Conservation (phyloP, 306 rosid genomes). For the Trichosanthes truncata region DNA sequence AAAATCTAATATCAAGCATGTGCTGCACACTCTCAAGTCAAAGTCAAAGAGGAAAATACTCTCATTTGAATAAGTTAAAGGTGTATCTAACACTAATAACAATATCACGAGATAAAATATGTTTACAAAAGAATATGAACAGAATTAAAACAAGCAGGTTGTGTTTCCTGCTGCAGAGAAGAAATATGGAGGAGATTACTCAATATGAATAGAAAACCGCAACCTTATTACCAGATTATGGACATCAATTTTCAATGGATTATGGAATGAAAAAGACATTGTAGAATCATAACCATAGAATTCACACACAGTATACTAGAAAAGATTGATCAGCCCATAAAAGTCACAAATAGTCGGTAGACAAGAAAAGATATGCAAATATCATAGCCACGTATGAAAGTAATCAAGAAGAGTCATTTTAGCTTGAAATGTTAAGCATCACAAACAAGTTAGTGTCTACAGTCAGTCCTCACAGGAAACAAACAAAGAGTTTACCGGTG, state of each 20-base stretch:
- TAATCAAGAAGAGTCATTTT: neutral
- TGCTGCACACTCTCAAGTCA: neutral
- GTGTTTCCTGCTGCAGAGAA: neutral
- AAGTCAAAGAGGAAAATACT: neutral
- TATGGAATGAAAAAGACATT: neutral
- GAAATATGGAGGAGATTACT: neutral
- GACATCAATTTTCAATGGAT: neutral
- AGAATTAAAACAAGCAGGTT: neutral
- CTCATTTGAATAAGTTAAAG: neutral
- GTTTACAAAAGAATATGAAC: neutral
- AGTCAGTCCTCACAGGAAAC: neutral
- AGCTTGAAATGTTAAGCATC: neutral
- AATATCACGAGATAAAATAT: neutral
- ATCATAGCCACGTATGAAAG: neutral
- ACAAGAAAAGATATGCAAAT: neutral
- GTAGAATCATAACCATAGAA: neutral
- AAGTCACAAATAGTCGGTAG: neutral
- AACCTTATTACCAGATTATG: neutral
- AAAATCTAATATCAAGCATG: neutral
- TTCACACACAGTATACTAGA: neutral
- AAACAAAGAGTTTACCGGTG: constrained; percentile 52
- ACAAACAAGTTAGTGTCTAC: neutral
- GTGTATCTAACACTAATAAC: neutral
- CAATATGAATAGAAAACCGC: neutral
- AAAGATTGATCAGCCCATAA: neutral